Evolutionary conservation across 2,329 filamentous ascomycete species (phyloP), one percentile per base, ranked within the genome.

Genomic region (Colletotrichum horii): DNA sequence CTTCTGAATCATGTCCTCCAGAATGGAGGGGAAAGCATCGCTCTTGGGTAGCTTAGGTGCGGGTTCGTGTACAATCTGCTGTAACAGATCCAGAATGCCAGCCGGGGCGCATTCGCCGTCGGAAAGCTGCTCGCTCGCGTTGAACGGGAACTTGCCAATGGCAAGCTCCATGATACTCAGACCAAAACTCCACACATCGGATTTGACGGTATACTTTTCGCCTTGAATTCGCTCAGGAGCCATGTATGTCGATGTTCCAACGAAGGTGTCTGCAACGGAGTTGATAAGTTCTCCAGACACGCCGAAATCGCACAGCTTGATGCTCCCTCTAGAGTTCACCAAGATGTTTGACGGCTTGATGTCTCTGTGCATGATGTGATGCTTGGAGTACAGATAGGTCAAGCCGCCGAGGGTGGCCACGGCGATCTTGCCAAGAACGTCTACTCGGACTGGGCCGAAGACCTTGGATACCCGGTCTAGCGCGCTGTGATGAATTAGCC

Each of bases 241-340:
- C 97, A 99, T 99, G 88, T 99, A 99, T 71, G 97, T 99, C 48
- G 97, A 98, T 3, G 97, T 99, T 69, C 97, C 97, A 43, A 99
- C 97, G 81, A 99, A 99, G 1, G 97, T 99, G 83, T 98, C 96
- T 67, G 97, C 97, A 78, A 99, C 96, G 6, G 97, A 98, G 86
- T 98, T 98, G 83, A 98, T 96, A 19, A 98, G 91, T 85, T 99
- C 97, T 79, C 96, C 97, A 6, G 96, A 98, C n/a, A 99, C 97
- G 80, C 97, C 97, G 83, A 99, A 99, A 84, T 99, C 97, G 86
- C 96, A 98, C 8, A 99, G 91, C 87, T 99, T 99, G 89, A 99
- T 98, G 79, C 94, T 92, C 15, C 97, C 97, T 71, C 93, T 92
- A 22, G 96, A 98, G 88, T 98, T 98, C 82, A 98, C 95, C 30